Evolutionary conservation across 208 protist species (phyloP).

Genomic region (Trichomonas gallinae): DNA sequence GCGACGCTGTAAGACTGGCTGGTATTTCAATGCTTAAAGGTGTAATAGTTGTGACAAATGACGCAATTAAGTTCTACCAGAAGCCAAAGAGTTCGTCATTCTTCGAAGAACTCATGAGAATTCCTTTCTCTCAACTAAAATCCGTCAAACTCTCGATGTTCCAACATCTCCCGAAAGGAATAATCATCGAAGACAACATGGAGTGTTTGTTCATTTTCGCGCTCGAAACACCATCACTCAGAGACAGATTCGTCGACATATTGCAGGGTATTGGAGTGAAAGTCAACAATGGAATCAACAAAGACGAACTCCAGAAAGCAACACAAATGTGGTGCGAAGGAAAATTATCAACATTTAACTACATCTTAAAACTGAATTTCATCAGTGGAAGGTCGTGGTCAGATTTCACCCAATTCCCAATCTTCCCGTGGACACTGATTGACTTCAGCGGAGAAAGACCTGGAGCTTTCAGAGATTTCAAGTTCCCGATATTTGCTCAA

Average conservation of each 20-base stretch:
- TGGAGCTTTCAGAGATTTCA: not conserved
- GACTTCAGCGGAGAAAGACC: not conserved
- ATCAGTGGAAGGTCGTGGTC: not conserved
- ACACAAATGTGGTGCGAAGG: not conserved
- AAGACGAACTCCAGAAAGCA: not conserved
- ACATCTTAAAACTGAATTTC: not conserved
- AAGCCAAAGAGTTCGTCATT: not conserved
- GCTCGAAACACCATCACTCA: not conserved
- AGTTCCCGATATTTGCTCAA: not conserved
- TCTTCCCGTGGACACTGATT: not conserved
- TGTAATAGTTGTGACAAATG: not conserved
- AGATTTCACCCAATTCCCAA: not conserved
- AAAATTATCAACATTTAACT: not conserved
- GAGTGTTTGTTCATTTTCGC: not conserved
- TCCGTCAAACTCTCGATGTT: not conserved
- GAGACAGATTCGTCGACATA: not conserved
- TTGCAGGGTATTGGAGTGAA: not conserved
- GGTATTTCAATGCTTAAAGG: not conserved
- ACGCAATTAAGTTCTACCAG: not conserved
- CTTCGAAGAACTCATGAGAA: not conserved
- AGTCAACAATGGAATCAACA: not conserved
- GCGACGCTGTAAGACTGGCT: not conserved
- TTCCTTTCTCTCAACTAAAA: not conserved
- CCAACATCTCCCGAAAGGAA: not conserved
- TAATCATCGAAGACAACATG: not conserved